Evolutionary conservation across 805 yeast species (phyloP).

Genomic region (Limtongia smithiae): DNA sequence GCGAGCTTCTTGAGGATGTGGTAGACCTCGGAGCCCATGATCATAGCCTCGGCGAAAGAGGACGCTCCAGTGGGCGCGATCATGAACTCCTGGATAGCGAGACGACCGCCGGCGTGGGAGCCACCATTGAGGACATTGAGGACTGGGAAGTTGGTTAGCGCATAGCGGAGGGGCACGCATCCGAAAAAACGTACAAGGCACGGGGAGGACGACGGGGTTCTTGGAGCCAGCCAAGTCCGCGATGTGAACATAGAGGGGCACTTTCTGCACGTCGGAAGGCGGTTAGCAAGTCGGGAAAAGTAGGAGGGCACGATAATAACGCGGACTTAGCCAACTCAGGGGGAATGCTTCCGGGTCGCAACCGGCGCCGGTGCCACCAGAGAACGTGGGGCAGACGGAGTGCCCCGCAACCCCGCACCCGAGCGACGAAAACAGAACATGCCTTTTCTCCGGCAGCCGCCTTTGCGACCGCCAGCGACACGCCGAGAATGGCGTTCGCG

Average conservation of each 20-base stretch:
- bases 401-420: not conserved
- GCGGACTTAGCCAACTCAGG: not conserved
- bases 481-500: slow-evolving; percentile 98
- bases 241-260: slow-evolving; percentile 91
- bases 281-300: slow-evolving; percentile 7
- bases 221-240: slow-evolving; percentile 73
- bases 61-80: slow-evolving; percentile 92
- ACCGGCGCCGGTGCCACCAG: not conserved
- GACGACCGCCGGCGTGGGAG: slow-evolving; percentile 99
- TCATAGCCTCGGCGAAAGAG: slow-evolving; percentile 89
- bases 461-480: slow-evolving; percentile 92
- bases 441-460: slow-evolving; percentile 94
- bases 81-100: slow-evolving; percentile 99
- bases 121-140: slow-evolving; percentile 99
- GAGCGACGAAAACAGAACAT: not conserved
- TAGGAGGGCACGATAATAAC: not conserved
- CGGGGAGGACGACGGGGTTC: slow-evolving; percentile 90
- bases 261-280: slow-evolving; percentile 41
- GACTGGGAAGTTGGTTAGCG: slow-evolving; percentile 45
- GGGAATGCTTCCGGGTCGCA: not conserved
- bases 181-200: slow-evolving; percentile 50
- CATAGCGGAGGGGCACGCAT: not conserved
- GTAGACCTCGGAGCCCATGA: slow-evolving; percentile 97
- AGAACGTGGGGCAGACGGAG: too few relatives aligned
- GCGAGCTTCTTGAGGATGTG: slow-evolving; percentile 90